Base-by-base conservation (phyloP, 768 basidiomycete species). In the Dentipellis sp. region DNA sequence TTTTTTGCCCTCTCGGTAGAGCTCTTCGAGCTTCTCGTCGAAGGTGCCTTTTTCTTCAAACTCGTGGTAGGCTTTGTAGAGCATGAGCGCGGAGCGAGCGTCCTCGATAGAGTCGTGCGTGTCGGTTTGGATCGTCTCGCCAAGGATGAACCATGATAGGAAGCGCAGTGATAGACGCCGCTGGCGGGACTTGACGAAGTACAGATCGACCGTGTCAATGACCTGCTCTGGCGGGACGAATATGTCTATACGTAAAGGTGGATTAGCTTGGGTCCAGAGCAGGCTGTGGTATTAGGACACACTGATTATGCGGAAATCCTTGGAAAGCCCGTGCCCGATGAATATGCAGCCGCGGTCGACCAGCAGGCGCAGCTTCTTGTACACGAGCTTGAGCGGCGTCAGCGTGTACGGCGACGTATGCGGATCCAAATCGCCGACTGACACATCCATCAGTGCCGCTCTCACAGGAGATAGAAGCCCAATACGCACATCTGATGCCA, bases 61-160 rank as follows among this genome's bases (percentile, higher is more conserved):
- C 35, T 81, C 75, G 17, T 83, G 79, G 67, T 87, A 92, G 3
- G 86, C 83, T 67, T 91, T 86, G 71, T 89, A 97, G 35, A 97
- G 74, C 61, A 84, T 78, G 34, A 97, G 72, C 0, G 95, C 94
- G 6, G 88, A 91, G 7, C 82, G 79, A 0, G 94, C 92, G 65
- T 98, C 95, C 68, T 99, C 97, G 62, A 99, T 95, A n/a, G 94
- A 97, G 69, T 98, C 97, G 68, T 99, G 95, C 11, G 84, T 91
- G 19, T 93, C 92, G 2, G 81, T 88, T 69, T 98, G 95, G 56
- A 99, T 98, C 63, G 89, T 84, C 66, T 93, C 84, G 48, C 87
- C 79, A 10, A 98, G 75, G n/a, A 98, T 78, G 68, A 86, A 93
- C 92, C 94, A 99, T 0, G 94, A 83, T 22, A 98, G 77, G 72